Percentiles rank a stretch among this genome's conserved stretches.
Conservation (phyloP, 2,329 filamentous ascomycete genomes). For the Phaeoacremonium minimum region DNA sequence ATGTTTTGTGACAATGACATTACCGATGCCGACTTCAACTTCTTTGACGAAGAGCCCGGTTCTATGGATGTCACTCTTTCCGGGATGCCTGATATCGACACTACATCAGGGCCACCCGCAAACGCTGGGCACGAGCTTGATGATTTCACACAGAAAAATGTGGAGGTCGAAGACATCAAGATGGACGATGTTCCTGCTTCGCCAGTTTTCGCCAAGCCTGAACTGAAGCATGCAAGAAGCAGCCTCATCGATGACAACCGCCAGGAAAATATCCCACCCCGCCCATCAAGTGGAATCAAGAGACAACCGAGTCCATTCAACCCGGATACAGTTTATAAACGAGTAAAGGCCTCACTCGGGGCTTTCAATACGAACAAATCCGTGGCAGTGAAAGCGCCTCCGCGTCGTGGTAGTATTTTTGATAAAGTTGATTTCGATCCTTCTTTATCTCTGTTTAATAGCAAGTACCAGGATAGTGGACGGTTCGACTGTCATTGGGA, state of each 20-base stretch:
- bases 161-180: slow-evolving; percentile 10
- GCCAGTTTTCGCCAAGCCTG: slow-evolving; percentile 53
- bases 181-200: slow-evolving; percentile 8
- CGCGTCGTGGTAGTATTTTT: slow-evolving; percentile 42
- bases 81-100: slow-evolving; percentile 21
- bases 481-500: slow-evolving; percentile 42
- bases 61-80: slow-evolving; percentile 32
- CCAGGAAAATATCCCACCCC: slow-evolving; percentile 22
- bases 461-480: slow-evolving; percentile 55
- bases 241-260: slow-evolving; percentile 37
- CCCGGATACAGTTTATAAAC: slow-evolving; percentile 54
- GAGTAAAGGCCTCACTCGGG: slow-evolving; percentile 44
- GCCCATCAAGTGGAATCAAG: slow-evolving; percentile 32
- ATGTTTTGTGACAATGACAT: slow-evolving; percentile 70
- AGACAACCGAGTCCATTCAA: slow-evolving; percentile 54
- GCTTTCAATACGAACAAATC: slow-evolving; percentile 14
- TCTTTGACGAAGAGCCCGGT: slow-evolving; percentile 65
- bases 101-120: slow-evolving; percentile 11
- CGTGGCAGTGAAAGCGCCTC: slow-evolving; percentile 13
- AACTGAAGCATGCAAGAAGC: slow-evolving; percentile 54
- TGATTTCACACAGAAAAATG: slow-evolving; percentile 8
- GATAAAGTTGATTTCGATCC: slow-evolving; percentile 51
- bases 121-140: slow-evolving; percentile 13
- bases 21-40: slow-evolving; percentile 81
- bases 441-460: slow-evolving; percentile 47